Conservation (phyloP, 306 rosid species). For the Castanospermum australe region DNA sequence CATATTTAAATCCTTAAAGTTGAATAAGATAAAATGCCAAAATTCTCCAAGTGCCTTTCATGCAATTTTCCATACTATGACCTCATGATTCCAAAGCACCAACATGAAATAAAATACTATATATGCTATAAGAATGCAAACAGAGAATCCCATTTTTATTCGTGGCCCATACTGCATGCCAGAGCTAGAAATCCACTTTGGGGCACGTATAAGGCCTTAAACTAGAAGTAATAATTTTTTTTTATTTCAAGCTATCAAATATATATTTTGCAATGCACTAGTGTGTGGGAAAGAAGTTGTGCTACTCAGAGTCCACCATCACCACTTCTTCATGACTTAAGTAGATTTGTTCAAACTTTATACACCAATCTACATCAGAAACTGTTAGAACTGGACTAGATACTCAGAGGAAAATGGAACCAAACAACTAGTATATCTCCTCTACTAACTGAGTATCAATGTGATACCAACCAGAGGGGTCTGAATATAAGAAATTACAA, state of each 20-base stretch:
- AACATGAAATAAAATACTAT: conserved; percentile 32
- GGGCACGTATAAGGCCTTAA: conserved; percentile 43
- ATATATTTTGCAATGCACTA: conserved; percentile 12
- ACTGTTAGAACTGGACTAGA: no score
- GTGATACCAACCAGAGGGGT: no score
- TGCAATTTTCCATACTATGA: conserved; percentile 31
- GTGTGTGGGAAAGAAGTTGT: conserved; percentile 33
- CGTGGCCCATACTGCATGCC: conserved; percentile 52
- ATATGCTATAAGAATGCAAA: conserved; percentile 25
- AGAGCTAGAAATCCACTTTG: conserved; percentile 69
- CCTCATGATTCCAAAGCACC: conserved; percentile 53
- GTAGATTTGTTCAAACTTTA: conserved; percentile 52
- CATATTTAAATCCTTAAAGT: no score
- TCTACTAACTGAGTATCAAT: no score
- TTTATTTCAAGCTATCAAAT: no score
- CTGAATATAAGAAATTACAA: no score
- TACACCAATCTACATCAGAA: conserved; percentile 56
- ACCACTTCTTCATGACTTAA: conserved; percentile 44
- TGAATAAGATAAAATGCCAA: no score
- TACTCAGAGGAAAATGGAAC: no score
- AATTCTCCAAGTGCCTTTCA: conserved; percentile 34
- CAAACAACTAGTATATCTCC: no score
- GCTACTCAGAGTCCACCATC: conserved; percentile 41
- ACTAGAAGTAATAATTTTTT: conserved; percentile 1
- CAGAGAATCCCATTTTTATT: conserved; percentile 49